Percentiles rank a stretch among this genome's conserved stretches.
phyloP scores from a whole-genome alignment of 331 rosid species.

The Saraca asoca region DNA sequence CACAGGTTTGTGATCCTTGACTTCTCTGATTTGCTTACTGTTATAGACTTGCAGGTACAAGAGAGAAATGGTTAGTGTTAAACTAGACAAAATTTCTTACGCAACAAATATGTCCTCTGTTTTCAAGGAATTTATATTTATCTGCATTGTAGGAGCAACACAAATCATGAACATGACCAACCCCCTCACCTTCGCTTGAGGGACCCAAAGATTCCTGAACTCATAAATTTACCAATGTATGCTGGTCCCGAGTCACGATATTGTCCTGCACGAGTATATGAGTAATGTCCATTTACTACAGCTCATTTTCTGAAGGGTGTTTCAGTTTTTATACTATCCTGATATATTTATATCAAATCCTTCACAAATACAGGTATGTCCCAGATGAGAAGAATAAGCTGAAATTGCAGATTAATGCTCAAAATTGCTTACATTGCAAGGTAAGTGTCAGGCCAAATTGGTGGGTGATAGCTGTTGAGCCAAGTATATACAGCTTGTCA shows the following conservation, averaged over 20 bases:
- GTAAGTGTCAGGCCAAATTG: slow-evolving; percentile 44
- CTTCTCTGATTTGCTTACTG: slow-evolving; percentile 26
- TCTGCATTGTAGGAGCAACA: slow-evolving; percentile 74
- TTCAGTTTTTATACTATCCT: not conserved
- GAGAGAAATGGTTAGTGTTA: not conserved
- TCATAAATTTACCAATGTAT: slow-evolving; percentile 67
- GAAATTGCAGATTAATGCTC: slow-evolving; percentile 90
- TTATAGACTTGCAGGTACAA: not conserved
- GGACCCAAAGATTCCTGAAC: slow-evolving; percentile 77
- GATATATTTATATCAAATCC: slow-evolving; percentile 15
- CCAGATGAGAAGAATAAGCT: slow-evolving; percentile 60
- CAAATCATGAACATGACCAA: slow-evolving; percentile 97
- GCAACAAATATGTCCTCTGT: slow-evolving; percentile 9
- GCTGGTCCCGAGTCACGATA: slow-evolving; percentile 85
- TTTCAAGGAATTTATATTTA: slow-evolving; percentile 33
- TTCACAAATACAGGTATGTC: slow-evolving; percentile 58
- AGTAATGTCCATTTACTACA: slow-evolving; percentile 53
- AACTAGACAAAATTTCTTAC: not conserved
- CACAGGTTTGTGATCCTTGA: slow-evolving; percentile 64
- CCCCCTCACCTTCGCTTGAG: slow-evolving; percentile 83
- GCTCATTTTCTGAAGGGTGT: slow-evolving; percentile 30
- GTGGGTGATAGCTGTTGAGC: not conserved
- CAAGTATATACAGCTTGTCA: too few species aligned
- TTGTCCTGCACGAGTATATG: slow-evolving; percentile 94
- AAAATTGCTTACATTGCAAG: slow-evolving; percentile 97